Evolutionary conservation across 2,329 filamentous ascomycete species (phyloP).

Genomic region (Pestalotiopsis sp.): DNA sequence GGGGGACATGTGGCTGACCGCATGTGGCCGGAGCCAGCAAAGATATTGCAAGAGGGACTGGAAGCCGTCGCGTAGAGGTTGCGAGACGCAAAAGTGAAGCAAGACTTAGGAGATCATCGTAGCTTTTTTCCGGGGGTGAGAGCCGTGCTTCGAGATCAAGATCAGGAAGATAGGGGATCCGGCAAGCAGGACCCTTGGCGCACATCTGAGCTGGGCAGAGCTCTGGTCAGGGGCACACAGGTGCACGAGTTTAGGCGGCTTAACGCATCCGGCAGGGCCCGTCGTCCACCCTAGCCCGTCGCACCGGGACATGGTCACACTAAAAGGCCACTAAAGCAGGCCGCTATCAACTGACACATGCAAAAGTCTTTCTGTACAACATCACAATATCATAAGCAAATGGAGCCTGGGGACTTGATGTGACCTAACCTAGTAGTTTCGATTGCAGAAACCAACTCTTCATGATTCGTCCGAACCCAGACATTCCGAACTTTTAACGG

Average conservation of each 20-base stretch:
- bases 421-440: no score
- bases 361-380: not conserved
- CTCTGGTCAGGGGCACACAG: not conserved
- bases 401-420: no score
- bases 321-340: not conserved
- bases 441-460: no score
- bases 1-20: slow-evolving; percentile 50
- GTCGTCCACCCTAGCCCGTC: not conserved
- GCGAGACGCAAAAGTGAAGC: slow-evolving; percentile 13
- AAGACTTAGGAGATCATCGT: slow-evolving; percentile 8
- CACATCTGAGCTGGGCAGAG: not conserved
- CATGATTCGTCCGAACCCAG: no score
- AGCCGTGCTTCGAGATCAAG: not conserved
- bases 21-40: slow-evolving; percentile 31
- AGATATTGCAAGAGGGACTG: not conserved
- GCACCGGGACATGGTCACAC: not conserved
- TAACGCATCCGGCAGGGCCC: slow-evolving; percentile 4
- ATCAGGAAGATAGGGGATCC: slow-evolving; percentile 19
- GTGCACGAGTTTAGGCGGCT: slow-evolving; percentile 6
- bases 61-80: slow-evolving; percentile 16
- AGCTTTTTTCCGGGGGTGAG: slow-evolving; percentile 10
- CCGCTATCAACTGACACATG: not conserved
- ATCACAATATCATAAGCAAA: no score
- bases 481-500: no score
- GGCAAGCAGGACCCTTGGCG: not conserved